These are phyloP conservation scores for Allomyces macrogynus DNA, from an alignment of 192 early-diverging fungal species.

Conservation along the genomic window DNA sequence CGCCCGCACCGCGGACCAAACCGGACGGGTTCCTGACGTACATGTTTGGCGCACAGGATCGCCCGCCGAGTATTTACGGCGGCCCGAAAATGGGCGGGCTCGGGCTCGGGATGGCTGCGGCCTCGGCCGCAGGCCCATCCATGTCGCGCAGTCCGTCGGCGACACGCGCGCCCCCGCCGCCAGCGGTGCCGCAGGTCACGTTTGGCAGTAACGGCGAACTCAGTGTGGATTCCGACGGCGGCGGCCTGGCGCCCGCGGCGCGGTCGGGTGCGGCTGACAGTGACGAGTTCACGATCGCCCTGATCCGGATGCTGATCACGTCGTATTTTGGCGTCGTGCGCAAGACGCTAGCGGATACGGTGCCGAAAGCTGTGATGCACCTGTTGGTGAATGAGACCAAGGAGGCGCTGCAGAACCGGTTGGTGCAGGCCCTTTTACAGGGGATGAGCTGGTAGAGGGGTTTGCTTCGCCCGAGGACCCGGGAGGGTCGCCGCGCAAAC, in stretches of 20 bases:
- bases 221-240: too few relatives aligned
- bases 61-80: background rate
- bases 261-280: background rate
- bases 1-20: too few relatives aligned
- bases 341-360: slow-evolving; percentile 60
- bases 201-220: too few relatives aligned
- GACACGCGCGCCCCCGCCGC: too few relatives aligned
- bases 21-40: background rate
- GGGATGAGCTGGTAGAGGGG: slow-evolving; percentile 44
- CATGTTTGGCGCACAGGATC: background rate
- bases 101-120: too few relatives aligned
- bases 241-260: too few relatives aligned
- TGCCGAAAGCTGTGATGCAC: slow-evolving; percentile 70
- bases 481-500: slow-evolving; percentile 45
- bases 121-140: too few relatives aligned
- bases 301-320: slow-evolving; percentile 25
- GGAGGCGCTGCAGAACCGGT: slow-evolving; percentile 50
- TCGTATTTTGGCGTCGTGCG: slow-evolving; percentile 62
- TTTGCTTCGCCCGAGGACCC: slow-evolving; percentile 59
- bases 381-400: slow-evolving; percentile 53
- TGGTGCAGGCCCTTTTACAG: slow-evolving; percentile 53
- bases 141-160: too few relatives aligned
- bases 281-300: background rate
- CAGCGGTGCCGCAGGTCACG: too few relatives aligned
- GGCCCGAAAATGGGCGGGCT: too few relatives aligned